Percentiles rank a stretch among this genome's conserved stretches.
phyloP scores from a whole-genome alignment of 202 grass and related monocot species.

The Hordeum pubiflorum region DNA sequence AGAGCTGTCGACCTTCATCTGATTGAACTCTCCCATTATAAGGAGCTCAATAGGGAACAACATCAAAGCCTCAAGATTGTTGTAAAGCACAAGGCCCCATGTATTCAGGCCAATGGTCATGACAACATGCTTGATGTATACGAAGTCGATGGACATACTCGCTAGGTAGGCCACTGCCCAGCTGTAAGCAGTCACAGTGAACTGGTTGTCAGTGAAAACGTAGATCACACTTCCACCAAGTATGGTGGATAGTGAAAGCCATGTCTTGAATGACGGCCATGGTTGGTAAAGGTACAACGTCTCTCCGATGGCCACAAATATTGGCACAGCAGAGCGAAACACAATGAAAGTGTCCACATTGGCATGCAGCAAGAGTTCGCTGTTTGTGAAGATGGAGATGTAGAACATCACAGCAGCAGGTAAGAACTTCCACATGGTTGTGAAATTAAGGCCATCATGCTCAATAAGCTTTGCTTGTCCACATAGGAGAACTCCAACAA shows the following conservation, averaged over 20 bases:
- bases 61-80: conserved; percentile 86
- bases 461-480: conserved; percentile 63
- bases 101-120: conserved; percentile 94
- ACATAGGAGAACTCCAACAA: conserved; percentile 64
- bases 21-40: conserved; percentile 80
- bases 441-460: conserved; percentile 60
- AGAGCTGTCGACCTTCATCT: conserved; percentile 84
- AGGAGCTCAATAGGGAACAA: conserved; percentile 81
- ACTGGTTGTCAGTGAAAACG: conserved; percentile 91
- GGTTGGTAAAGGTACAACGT: conserved; percentile 81
- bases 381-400: conserved; percentile 89
- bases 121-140: conserved; percentile 94
- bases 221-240: conserved; percentile 86
- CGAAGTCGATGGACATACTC: conserved; percentile 89
- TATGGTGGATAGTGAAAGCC: conserved; percentile 73
- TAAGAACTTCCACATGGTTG: conserved; percentile 90
- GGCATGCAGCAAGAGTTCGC: conserved; percentile 77
- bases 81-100: conserved; percentile 93
- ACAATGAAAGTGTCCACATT: conserved; percentile 95
- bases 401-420: conserved; percentile 91
- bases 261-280: conserved; percentile 74
- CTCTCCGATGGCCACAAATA: conserved; percentile 91
- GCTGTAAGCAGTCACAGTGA: conserved; percentile 73
- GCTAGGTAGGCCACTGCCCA: conserved; percentile 77
- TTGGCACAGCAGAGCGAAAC: conserved; percentile 75